Evolutionary conservation across 2,329 filamentous ascomycete genomes (phyloP).

Genomic region (Curvularia sp.): DNA sequence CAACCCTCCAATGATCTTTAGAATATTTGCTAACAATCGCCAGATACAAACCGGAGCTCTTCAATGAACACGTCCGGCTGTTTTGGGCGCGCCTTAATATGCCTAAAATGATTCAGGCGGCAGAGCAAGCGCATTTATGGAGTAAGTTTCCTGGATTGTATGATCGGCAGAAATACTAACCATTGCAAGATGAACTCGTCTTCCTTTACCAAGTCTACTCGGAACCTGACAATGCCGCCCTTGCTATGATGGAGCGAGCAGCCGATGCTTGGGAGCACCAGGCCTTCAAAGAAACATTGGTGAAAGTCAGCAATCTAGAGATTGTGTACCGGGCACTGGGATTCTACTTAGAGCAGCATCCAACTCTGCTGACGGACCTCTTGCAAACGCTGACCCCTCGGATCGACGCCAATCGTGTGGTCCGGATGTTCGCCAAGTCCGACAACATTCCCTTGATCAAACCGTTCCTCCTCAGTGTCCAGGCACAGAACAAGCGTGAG

Average conservation of each 20-base stretch:
- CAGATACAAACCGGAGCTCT: conserved; percentile 80
- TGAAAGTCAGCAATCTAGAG: conserved; percentile 98
- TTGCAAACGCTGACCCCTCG: conserved; percentile 89
- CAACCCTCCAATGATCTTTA: no score
- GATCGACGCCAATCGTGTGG: conserved; percentile 98
- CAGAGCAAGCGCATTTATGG: conserved; percentile 63
- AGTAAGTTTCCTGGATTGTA: conserved; percentile 39
- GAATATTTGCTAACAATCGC: no score
- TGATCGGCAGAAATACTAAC: conserved; percentile 76
- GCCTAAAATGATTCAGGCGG: neutral
- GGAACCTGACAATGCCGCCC: conserved; percentile 94
- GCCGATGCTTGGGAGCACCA: conserved; percentile 99
- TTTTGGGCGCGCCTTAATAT: conserved; percentile 60
- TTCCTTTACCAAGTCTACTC: conserved; percentile 95
- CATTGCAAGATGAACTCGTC: conserved; percentile 89
- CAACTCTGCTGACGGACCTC: conserved; percentile 92
- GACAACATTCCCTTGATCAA: conserved; percentile 99
- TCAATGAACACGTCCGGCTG: conserved; percentile 98
- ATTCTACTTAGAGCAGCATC: conserved; percentile 98
- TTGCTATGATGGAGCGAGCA: conserved; percentile 97
- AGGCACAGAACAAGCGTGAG: conserved; percentile 95
- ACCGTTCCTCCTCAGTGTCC: conserved; percentile 95
- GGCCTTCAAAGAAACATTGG: conserved; percentile 97
- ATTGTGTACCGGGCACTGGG: conserved; percentile 98
- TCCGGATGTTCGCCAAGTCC: conserved; percentile 97